phyloP scores from a whole-genome alignment of 139 green algal genomes.

The Chlamydomonas incerta region DNA sequence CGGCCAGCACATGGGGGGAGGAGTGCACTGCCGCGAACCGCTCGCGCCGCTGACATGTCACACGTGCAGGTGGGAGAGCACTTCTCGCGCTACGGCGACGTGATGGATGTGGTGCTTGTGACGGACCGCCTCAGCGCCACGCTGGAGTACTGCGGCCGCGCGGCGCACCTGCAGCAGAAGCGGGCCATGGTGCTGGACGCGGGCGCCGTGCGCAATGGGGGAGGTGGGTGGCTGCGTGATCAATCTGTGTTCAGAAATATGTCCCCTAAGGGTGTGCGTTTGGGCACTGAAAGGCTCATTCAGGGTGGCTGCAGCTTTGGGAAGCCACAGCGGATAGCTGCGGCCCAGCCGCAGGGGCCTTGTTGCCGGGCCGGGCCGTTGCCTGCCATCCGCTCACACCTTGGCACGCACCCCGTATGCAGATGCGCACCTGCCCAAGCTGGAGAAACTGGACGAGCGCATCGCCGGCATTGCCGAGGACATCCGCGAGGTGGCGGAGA shows the following conservation, averaged over 20 bases:
- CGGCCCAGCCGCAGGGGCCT: too few species aligned
- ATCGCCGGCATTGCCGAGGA: conserved; percentile 1
- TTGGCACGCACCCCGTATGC: too few species aligned
- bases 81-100: conserved; percentile 58
- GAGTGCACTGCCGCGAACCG: too few species aligned
- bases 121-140: conserved; percentile 55
- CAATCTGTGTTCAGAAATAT: too few species aligned
- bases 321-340: too few species aligned
- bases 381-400: too few species aligned
- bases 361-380: too few species aligned
- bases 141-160: conserved; percentile 39
- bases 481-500: not conserved
- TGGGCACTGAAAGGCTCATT: too few species aligned
- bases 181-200: conserved; percentile 18
- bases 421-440: not conserved
- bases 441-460: conserved; percentile 10
- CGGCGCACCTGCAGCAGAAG: conserved; percentile 54
- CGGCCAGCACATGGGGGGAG: too few species aligned
- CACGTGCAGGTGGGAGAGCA: conserved; percentile 53
- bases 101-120: conserved; percentile 69
- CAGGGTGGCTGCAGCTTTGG: too few species aligned
- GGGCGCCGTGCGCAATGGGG: not conserved
- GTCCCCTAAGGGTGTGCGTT: too few species aligned
- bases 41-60: too few species aligned
- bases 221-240: conserved; percentile 5